phyloP scores from a whole-genome alignment of 805 yeast species.

The Ogataea trehaloabstinens region DNA sequence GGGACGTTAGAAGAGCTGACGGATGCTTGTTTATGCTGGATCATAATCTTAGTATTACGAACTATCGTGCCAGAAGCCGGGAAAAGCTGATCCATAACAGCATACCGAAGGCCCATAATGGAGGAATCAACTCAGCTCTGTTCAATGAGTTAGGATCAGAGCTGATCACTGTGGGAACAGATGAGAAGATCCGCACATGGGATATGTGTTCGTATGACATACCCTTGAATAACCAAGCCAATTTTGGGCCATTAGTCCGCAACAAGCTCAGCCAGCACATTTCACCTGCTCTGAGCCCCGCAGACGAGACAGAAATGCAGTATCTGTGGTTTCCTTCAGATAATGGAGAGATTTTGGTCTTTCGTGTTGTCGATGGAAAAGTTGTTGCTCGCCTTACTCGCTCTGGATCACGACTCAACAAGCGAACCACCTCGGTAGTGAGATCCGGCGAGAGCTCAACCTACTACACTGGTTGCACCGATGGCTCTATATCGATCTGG shows the following conservation, averaged over 20 bases:
- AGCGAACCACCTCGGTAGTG: slow-evolving; percentile 52
- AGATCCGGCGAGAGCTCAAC: slow-evolving; percentile 44
- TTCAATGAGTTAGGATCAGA: slow-evolving; percentile 71
- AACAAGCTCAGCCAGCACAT: slow-evolving; percentile 59
- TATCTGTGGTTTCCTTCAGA: slow-evolving; percentile 72
- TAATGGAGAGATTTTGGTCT: slow-evolving; percentile 65
- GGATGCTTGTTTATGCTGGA: slow-evolving; percentile 66
- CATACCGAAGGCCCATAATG: slow-evolving; percentile 64
- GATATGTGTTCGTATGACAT: slow-evolving; percentile 51
- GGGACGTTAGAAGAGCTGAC: slow-evolving; percentile 79
- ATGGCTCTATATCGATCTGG: slow-evolving; percentile 67
- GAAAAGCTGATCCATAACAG: slow-evolving; percentile 22
- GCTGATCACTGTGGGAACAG: slow-evolving; percentile 69
- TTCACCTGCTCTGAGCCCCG: slow-evolving; percentile 52
- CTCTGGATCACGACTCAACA: slow-evolving; percentile 33
- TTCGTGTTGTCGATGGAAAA: slow-evolving; percentile 59
- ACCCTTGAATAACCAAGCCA: slow-evolving; percentile 56
- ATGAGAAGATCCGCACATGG: slow-evolving; percentile 82
- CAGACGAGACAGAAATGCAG: slow-evolving; percentile 52
- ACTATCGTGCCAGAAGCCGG: slow-evolving; percentile 19
- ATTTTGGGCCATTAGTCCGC: slow-evolving; percentile 76
- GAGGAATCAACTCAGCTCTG: slow-evolving; percentile 71
- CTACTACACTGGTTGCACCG: slow-evolving; percentile 61
- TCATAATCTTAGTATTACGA: slow-evolving; percentile 31
- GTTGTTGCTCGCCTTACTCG: slow-evolving; percentile 55